Evolutionary conservation across 495 filamentous ascomycete genomes (phyloP).

Genomic region (Hyaloscypha finlandica): DNA sequence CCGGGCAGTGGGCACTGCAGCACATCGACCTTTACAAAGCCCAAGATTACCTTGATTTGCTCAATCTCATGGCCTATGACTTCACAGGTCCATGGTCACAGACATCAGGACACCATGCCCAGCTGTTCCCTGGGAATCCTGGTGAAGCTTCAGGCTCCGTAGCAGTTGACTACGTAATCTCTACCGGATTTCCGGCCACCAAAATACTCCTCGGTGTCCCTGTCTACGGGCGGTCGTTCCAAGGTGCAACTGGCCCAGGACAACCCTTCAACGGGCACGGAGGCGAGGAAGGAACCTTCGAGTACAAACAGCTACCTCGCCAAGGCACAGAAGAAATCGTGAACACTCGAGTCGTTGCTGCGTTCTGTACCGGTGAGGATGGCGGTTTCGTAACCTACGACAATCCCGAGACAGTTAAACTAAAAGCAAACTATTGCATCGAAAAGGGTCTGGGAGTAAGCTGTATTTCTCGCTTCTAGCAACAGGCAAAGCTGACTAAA

Average conservation of each 20-base stretch:
- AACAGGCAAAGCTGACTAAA: conserved; percentile 12
- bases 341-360: conserved; percentile 65
- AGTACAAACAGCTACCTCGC: conserved; percentile 76
- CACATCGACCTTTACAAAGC: conserved; percentile 73
- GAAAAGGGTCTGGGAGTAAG: conserved; percentile 68
- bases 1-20: conserved; percentile 69
- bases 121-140: conserved; percentile 64
- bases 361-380: conserved; percentile 77
- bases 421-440: conserved; percentile 82
- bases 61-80: conserved; percentile 88
- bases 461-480: conserved; percentile 24
- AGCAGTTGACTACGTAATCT: conserved; percentile 64
- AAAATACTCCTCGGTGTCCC: conserved; percentile 84
- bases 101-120: conserved; percentile 74
- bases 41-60: conserved; percentile 67
- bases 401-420: conserved; percentile 77
- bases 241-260: conserved; percentile 63
- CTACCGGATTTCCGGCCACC: conserved; percentile 64
- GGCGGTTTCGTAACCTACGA: conserved; percentile 90
- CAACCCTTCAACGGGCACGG: conserved; percentile 63
- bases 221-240: conserved; percentile 79
- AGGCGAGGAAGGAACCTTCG: conserved; percentile 80
- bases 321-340: conserved; percentile 68
- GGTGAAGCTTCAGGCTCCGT: conserved; percentile 65
- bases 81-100: conserved; percentile 79